Base-by-base conservation (phyloP, 148 eudicot species). In the Bassia scoparia region DNA sequence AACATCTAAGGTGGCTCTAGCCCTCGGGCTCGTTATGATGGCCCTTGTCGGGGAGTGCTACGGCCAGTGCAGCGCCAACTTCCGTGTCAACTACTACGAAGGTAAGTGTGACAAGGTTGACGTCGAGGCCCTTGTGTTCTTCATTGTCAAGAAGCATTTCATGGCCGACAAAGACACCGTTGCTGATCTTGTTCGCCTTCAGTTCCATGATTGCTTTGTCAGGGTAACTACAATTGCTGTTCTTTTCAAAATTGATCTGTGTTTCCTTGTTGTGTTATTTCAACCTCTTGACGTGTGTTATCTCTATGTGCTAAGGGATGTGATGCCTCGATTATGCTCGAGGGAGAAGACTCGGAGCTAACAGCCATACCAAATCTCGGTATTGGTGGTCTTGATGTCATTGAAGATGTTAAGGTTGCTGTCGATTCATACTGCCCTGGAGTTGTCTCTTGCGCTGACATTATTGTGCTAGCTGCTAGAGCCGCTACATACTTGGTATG, bases 401-500 rank as follows among this genome's bases (percentile, higher is more conserved):
- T 79, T 30, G 81, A 79, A 54, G 81, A 74, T 4, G 79, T 79
- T 4, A 84, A 88, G 61, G 81, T 75, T 21, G 77, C 80, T 4
- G 29, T 85, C 0, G 90, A 87, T 33, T 69, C 44, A 61, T 46
- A 53, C 0, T 87, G 88, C 29, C 82, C 82, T 1, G 90, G 86
- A 7, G 78, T 87, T 0, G 90, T 87, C 46, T 87, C 90, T 18
- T 87, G 90, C 67, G 88, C 90, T 33, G 88, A 87, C 46, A 83
- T 85, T 10, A 72, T 87, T 18, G 61, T 61, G 23, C 79, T 87
- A 65, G 84, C 85, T 0, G 76, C 87, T 4, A 79, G 90, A 70
- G 77, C 82, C 49, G 85, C 86, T 21, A 79, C 70, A 18, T 78
- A 49, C 63, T 68, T 78, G 73, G 81, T 78, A 72, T 48, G 71